Base-by-base conservation (phyloP, 2,329 filamentous ascomycete species). In the Epichloe uncinata region DNA sequence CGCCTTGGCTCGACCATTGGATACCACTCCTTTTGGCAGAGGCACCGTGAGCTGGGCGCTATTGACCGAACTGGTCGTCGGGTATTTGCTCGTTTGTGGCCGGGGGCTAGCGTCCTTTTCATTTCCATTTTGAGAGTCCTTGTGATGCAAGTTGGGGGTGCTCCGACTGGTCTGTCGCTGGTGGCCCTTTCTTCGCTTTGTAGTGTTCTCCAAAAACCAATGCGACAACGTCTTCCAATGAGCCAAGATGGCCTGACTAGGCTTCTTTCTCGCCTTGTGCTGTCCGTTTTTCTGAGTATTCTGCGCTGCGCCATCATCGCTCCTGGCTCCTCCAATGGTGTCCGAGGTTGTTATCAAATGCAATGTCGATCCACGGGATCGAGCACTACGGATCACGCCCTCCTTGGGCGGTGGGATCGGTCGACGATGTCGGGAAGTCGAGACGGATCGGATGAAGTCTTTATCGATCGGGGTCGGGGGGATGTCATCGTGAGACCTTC, bases 371-470 rank as follows among this genome's bases (percentile, higher is more conserved):
- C 87, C 85, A 53, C 87, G 76, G 56, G 86, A 85, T 57, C 84
- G 75, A 52, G 85, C 81, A 54, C 81, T 82, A 56, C 81, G 73
- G 50, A 84, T 65, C 11, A 80, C 68, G 13, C 81, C 79, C 63
- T 96, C 90, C 64, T 96, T 96, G 2, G 91, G 89, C 41, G 91
- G 91, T 9, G 85, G 87, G 40, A 87, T 73, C 5, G 90, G 80
- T 37, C 77, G 84, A 45, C 87, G 81, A 53, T 85, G 82, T 53
- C 84, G 74, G 33, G 87, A 89, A 12, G 88, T 88, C 59, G 86
- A 89, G 20, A 77, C 77, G 16, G 85, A 90, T 35, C 87, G 78
- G 48, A 85, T 72, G 5, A 82, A 84, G 60, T 88, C 83, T 61
- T 91, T 91, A 60, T 93, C 86, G 47, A 91, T 72, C 0, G 87